These are phyloP conservation scores for Exobasidium rhododendri DNA, from an alignment of 1,284 basidiomycete species.

Conservation along the genomic window DNA sequence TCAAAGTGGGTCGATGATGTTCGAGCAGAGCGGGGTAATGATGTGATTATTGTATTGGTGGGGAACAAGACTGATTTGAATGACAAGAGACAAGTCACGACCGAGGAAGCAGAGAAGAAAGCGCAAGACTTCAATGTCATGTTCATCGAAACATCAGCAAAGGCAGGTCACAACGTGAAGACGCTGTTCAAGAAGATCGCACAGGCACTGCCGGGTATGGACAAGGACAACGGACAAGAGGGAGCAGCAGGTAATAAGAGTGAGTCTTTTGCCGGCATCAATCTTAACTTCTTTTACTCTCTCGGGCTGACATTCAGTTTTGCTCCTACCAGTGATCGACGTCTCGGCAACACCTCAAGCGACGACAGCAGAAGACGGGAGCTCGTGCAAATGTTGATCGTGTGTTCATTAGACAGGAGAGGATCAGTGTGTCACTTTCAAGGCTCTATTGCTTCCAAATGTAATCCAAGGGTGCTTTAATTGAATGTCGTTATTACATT, in stretches of 20 bases:
- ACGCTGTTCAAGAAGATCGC: slow-evolving; percentile 99
- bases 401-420: background rate
- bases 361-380: slow-evolving; percentile 13
- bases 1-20: slow-evolving; percentile 99
- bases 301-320: background rate
- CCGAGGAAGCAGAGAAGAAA: slow-evolving; percentile 91
- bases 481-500: no score
- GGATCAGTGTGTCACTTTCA: no score
- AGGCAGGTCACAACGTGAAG: slow-evolving; percentile 99
- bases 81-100: slow-evolving; percentile 75
- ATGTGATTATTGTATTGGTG: slow-evolving; percentile 97
- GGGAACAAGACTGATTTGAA: slow-evolving; percentile 92
- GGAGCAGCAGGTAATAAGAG: slow-evolving; percentile 13
- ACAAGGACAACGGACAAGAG: slow-evolving; percentile 64
- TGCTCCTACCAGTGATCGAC: slow-evolving; percentile 13
- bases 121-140: slow-evolving; percentile 91
- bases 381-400: slow-evolving; percentile 21
- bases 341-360: slow-evolving; percentile 12
- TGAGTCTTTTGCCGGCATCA: no score
- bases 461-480: no score
- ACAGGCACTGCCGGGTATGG: slow-evolving; percentile 93
- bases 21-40: slow-evolving; percentile 90
- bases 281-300: background rate
- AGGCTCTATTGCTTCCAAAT: no score
- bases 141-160: slow-evolving; percentile 99